Percentiles rank a stretch among this genome's conserved stretches.
These are phyloP conservation scores for Talaromyces amestolkiae DNA, from an alignment of 2,329 filamentous ascomycete genomes.

Conservation along the genomic window DNA sequence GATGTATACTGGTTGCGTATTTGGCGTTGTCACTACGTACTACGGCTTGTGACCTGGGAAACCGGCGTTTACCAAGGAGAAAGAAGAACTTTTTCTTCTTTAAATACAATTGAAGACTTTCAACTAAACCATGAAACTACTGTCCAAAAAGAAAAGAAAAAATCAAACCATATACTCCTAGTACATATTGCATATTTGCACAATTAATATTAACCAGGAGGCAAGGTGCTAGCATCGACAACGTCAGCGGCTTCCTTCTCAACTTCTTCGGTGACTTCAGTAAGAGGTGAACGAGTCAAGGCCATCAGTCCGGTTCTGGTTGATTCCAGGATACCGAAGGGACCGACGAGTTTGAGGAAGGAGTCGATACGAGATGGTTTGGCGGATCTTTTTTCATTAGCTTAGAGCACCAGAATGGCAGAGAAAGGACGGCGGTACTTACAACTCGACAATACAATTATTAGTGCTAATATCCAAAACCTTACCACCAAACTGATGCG, in stretches of 20 bases:
- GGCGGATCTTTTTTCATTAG: conserved; percentile 62
- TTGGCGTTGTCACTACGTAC: neutral
- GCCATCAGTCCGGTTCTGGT: conserved; percentile 96
- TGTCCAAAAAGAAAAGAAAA: neutral
- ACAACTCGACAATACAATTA: conserved; percentile 98
- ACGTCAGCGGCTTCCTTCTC: conserved; percentile 90
- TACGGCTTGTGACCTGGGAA: neutral
- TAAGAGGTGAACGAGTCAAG: conserved; percentile 84
- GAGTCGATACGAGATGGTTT: conserved; percentile 94
- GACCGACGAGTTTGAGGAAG: conserved; percentile 91
- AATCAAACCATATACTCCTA: neutral
- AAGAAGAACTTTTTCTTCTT: neutral
- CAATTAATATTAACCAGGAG: conserved; percentile 67
- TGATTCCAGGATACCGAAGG: conserved; percentile 95
- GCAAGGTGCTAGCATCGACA: conserved; percentile 89
- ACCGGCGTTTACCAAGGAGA: neutral
- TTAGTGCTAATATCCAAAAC: conserved; percentile 96
- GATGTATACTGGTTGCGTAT: neutral
- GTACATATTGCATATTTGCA: neutral
- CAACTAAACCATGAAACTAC: neutral
- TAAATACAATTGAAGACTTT: neutral
- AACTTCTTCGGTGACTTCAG: conserved; percentile 67
- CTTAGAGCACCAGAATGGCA: conserved; percentile 9
- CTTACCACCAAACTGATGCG: conserved; percentile 97
- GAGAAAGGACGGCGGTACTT: conserved; percentile 44